Evolutionary conservation across 1,284 basidiomycete genomes (phyloP).

Genomic region (Quambalaria eucalypti): DNA sequence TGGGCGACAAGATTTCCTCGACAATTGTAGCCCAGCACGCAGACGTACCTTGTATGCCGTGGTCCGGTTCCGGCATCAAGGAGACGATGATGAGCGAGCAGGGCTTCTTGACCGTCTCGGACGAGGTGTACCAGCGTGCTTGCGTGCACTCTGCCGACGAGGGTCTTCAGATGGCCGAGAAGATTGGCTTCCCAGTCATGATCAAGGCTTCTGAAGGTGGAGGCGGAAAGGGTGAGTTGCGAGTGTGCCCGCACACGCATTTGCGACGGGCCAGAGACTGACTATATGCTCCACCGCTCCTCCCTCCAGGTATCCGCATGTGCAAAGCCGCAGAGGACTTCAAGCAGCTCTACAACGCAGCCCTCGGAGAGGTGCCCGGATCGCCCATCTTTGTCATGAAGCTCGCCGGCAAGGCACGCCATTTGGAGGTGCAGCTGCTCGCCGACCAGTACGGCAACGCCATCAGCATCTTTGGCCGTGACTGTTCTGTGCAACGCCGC

Average conservation of each 20-base stretch:
- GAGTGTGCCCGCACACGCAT: neutral
- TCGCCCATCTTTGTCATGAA: slow-evolving; percentile 99
- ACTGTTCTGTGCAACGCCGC: slow-evolving; percentile 97
- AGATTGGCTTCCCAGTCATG: slow-evolving; percentile 96
- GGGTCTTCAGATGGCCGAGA: slow-evolving; percentile 70
- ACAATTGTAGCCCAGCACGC: slow-evolving; percentile 98
- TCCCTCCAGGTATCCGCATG: slow-evolving; percentile 34
- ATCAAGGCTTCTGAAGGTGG: slow-evolving; percentile 99
- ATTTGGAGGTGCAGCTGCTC: slow-evolving; percentile 94
- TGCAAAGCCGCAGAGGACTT: slow-evolving; percentile 60
- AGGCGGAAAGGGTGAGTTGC: slow-evolving; percentile 78
- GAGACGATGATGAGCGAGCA: slow-evolving; percentile 76
- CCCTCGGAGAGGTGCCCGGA: slow-evolving; percentile 86
- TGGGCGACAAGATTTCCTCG: slow-evolving; percentile 99
- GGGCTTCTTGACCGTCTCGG: slow-evolving; percentile 88
- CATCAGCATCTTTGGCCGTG: slow-evolving; percentile 96
- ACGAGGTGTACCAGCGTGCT: slow-evolving; percentile 78
- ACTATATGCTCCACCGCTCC: neutral
- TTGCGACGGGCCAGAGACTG: too few relatives aligned
- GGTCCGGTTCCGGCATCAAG: slow-evolving; percentile 91
- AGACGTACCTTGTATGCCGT: slow-evolving; percentile 95
- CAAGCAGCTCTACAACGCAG: slow-evolving; percentile 86
- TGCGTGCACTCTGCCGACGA: slow-evolving; percentile 85
- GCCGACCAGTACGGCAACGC: slow-evolving; percentile 99
- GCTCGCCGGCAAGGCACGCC: slow-evolving; percentile 90